Percentiles rank a stretch among this genome's conserved stretches.
These are phyloP conservation scores for Geotrichum histeridarum DNA, from an alignment of 1,139 yeast genomes.

Conservation along the genomic window DNA sequence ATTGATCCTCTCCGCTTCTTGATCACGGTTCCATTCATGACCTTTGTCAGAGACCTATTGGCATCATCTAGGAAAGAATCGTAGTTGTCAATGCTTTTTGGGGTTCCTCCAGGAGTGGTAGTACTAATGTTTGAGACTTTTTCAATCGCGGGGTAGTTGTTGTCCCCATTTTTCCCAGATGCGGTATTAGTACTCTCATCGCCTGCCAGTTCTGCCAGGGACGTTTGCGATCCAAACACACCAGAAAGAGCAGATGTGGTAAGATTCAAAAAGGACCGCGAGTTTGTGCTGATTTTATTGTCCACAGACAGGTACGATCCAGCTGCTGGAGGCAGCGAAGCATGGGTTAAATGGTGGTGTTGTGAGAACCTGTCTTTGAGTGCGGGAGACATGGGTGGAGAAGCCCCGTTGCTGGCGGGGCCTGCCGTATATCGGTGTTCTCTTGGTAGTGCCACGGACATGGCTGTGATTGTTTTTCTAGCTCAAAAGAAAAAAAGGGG, in stretches of 20 bases:
- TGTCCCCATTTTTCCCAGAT: not conserved
- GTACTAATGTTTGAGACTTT: not conserved
- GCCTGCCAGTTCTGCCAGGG: slow-evolving; percentile 38
- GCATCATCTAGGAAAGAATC: slow-evolving; percentile 1
- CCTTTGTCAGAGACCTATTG: not conserved
- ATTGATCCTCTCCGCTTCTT: not conserved
- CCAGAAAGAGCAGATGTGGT: slow-evolving; percentile 35
- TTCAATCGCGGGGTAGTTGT: not conserved
- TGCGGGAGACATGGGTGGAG: not conserved
- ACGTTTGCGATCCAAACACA: slow-evolving; percentile 38
- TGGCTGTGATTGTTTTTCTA: not conserved
- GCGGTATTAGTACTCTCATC: slow-evolving; percentile 22
- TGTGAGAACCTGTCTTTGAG: not conserved
- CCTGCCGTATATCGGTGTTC: not conserved
- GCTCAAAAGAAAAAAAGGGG: not conserved
- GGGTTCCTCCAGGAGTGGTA: not conserved
- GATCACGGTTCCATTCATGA: not conserved
- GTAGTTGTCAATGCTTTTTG: not conserved
- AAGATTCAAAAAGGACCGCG: slow-evolving; percentile 28
- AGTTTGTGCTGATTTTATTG: not conserved
- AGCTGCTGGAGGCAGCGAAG: slow-evolving; percentile 7
- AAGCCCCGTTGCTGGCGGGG: too few species aligned
- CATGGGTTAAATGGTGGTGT: not conserved
- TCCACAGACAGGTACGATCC: not conserved
- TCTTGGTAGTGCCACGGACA: slow-evolving; percentile 18